phyloP scores from a whole-genome alignment of 2,329 filamentous ascomycete genomes.

The Aspergillus aculeatinus region DNA sequence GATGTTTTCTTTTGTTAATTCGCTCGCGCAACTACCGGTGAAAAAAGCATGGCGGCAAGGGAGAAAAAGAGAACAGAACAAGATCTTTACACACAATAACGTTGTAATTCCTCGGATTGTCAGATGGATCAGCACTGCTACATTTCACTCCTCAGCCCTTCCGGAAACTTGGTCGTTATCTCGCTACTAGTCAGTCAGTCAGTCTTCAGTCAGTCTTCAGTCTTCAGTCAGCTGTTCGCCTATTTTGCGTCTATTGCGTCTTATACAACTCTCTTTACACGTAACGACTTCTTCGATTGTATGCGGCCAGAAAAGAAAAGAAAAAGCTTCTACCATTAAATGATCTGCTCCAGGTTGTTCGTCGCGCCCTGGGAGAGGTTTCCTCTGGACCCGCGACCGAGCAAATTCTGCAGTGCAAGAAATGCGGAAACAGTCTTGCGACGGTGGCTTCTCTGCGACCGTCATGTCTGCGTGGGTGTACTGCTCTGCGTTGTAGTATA shows the following conservation, averaged over 20 bases:
- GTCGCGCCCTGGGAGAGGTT: not conserved
- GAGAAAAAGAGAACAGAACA: conserved; percentile 26
- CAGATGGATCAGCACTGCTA: conserved; percentile 44
- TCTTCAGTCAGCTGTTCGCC: conserved; percentile 39
- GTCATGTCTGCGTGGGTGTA: not conserved
- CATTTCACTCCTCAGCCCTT: conserved; percentile 31
- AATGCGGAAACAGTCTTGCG: not conserved
- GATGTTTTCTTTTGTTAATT: conserved; percentile 41
- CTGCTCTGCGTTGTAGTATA: not conserved
- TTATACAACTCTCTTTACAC: conserved; percentile 34
- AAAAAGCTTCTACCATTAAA: conserved; percentile 8
- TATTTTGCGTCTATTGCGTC: conserved; percentile 38
- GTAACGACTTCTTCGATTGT: conserved; percentile 44
- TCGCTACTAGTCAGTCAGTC: conserved; percentile 26
- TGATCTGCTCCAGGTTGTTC: not conserved
- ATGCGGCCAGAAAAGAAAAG: conserved; percentile 33
- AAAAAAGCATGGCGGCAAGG: conserved; percentile 42
- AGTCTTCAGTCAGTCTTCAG: conserved; percentile 1
- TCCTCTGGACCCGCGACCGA: not conserved
- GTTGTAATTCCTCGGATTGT: conserved; percentile 48
- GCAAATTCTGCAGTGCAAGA: not conserved
- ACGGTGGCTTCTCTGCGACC: not conserved
- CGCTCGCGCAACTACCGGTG: conserved; percentile 35
- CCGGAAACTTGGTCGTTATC: conserved; percentile 39
- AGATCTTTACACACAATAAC: conserved; percentile 34